Evolutionary conservation across 148 eudicot species (phyloP), one percentile per base, ranked within the genome.

Genomic region (Fagopyrum homotropicum): DNA sequence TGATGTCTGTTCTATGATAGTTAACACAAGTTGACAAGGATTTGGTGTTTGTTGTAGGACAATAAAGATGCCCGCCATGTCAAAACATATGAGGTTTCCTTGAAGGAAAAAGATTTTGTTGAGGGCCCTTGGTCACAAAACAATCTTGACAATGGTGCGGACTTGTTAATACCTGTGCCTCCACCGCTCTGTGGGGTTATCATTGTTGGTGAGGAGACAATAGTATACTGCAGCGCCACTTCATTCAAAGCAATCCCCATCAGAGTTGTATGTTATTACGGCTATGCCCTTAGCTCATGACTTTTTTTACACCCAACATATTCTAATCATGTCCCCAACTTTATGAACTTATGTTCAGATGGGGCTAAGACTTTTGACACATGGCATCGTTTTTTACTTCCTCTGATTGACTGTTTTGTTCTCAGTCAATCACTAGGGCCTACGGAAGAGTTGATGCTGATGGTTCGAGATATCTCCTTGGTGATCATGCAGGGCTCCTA

Each of bases 371-470:
- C 22, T 5, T 59, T 59, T 19, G 9, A 59, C 64, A 59, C 64
- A 14, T 1, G 30, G 47, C 9, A 40, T 43, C 15, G 8, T 61
- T 29, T 17, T 29, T 61, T 14, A 61, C 44, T 29, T 59, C 68
- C 68, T 61, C 50, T 45, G 12, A 69, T 45, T 9, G 47, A 4
- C 26, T 44, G 9, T 68, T 76, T 50, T 46, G 16, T 56, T 66
- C 9, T 51, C 79, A 95, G 98, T 90, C 97, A 19, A 92, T 95
- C 63, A 95, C 97, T 75, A 91, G 86, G 85, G 96, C 98, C 29
- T 91, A 94, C 80, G 98, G 98, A 73, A 91, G 96, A 87, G 96
- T 94, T 73, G 98, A 94, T 83, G 90, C 98, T 79, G 96, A 94
- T 89, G 98, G 98, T 75, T 94, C 96, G 75, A 87, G 98, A 76